phyloP scores from a whole-genome alignment of 1,284 basidiomycete species.

The Naganishia sp. region DNA sequence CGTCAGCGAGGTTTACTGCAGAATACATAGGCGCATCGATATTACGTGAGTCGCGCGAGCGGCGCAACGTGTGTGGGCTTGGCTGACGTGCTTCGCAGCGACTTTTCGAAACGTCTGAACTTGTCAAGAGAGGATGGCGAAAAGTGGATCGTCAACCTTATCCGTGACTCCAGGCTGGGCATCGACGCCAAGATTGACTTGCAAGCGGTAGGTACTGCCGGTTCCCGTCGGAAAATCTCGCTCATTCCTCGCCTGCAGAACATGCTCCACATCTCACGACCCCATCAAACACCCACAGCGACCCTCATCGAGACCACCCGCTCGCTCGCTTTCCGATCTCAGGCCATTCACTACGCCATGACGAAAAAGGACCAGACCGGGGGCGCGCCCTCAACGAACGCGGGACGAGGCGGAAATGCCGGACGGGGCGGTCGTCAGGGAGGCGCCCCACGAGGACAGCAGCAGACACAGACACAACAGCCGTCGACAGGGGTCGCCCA shows the following conservation, averaged over 20 bases:
- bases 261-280: conserved; percentile 91
- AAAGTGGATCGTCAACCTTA: conserved; percentile 99
- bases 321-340: conserved; percentile 85
- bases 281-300: conserved; percentile 87
- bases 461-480: conserved; percentile 13
- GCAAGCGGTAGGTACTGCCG: conserved; percentile 66
- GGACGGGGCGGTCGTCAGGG: conserved; percentile 40
- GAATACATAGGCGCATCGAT: conserved; percentile 94
- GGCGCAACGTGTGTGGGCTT: no score
- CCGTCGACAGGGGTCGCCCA: conserved; percentile 15
- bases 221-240: no score
- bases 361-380: conserved; percentile 38
- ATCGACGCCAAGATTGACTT: conserved; percentile 96
- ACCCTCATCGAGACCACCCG: conserved; percentile 94
- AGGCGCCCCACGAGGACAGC: conserved; percentile 12
- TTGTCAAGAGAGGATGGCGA: conserved; percentile 91
- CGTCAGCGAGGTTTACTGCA: conserved; percentile 94
- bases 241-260: conserved; percentile 61
- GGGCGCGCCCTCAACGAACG: conserved; percentile 33
- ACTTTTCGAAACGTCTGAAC: conserved; percentile 89
- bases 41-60: conserved; percentile 67
- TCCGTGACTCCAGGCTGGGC: conserved; percentile 92
- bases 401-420: conserved; percentile 42
- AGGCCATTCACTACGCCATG: conserved; percentile 85
- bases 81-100: conserved; percentile 57